A percentile compares a stretch with the other conserved stretches of the same genome.
Evolutionary conservation across 148 eudicot species (phyloP).

Genomic region (Suaeda aralocaspica): DNA sequence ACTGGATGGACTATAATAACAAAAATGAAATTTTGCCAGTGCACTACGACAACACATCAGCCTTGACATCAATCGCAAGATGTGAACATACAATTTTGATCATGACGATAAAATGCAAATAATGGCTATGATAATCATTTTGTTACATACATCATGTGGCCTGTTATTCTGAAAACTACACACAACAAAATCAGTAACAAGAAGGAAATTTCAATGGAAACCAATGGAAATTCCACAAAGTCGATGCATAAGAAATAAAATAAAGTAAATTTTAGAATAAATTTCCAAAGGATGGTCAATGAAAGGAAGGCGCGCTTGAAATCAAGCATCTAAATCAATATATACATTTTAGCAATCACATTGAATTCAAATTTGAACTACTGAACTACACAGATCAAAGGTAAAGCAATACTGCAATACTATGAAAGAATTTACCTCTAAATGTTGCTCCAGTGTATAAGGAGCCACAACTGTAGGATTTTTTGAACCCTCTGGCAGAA

Average conservation of each 20-base stretch:
- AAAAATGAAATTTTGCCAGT: neutral
- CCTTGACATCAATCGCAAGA: neutral
- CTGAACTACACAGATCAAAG: constrained; percentile 11
- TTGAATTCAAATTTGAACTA: neutral
- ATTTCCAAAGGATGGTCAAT: neutral
- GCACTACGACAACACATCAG: neutral
- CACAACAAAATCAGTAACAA: neutral
- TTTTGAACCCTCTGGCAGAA: constrained; percentile 91
- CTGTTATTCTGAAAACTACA: neutral
- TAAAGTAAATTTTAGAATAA: neutral
- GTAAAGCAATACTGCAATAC: neutral
- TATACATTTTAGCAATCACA: neutral
- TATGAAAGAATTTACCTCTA: constrained; percentile 53
- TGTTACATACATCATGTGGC: neutral
- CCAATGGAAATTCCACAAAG: neutral
- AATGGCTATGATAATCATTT: neutral
- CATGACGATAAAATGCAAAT: neutral
- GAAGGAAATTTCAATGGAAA: neutral
- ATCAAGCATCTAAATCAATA: neutral
- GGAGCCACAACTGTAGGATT: constrained; percentile 62
- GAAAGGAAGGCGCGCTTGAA: neutral
- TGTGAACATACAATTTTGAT: neutral
- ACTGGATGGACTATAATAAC: neutral
- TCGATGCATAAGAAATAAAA: neutral
- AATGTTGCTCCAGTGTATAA: constrained; percentile 62